Evolutionary conservation across 2,329 filamentous ascomycete species (phyloP).

Genomic region (Metarhizium brunneum): DNA sequence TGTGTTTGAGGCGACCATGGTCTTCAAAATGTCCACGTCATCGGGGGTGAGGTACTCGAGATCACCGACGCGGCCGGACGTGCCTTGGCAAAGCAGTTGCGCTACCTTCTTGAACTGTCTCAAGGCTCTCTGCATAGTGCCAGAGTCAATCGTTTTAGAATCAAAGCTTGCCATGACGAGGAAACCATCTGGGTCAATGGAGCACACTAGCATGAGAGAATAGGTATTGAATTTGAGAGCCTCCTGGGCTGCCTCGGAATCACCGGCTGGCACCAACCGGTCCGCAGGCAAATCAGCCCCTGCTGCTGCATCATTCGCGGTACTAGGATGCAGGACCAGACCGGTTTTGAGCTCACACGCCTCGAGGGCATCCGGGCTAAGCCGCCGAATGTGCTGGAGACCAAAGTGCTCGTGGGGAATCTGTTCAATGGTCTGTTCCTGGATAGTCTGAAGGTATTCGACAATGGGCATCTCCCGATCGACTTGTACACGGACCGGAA

Average conservation of each 20-base stretch:
- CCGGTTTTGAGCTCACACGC: conserved; percentile 48
- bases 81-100: conserved; percentile 35
- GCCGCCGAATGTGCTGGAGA: conserved; percentile 47
- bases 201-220: conserved; percentile 57
- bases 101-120: conserved; percentile 42
- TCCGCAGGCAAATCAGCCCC: conserved; percentile 31
- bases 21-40: conserved; percentile 23
- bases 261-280: conserved; percentile 44
- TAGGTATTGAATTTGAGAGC: conserved; percentile 52
- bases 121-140: conserved; percentile 43
- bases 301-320: conserved; percentile 15
- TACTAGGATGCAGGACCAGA: conserved; percentile 42
- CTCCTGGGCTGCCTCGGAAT: conserved; percentile 48
- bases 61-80: conserved; percentile 21
- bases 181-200: conserved; percentile 45
- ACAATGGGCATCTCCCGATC: conserved; percentile 22
- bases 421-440: conserved; percentile 44
- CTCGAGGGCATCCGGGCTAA: conserved; percentile 44
- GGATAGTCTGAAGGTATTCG: conserved; percentile 47
- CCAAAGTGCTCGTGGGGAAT: conserved; percentile 58
- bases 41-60: conserved; percentile 24
- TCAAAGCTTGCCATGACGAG: conserved; percentile 56
- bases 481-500: conserved; percentile 41
- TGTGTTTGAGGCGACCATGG: not conserved
- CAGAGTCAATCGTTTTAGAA: conserved; percentile 43